A percentile compares a stretch with the other conserved stretches of the same genome.
Evolutionary conservation across 2,329 filamentous ascomycete species (phyloP).

Genomic region (Penicillium sp.): DNA sequence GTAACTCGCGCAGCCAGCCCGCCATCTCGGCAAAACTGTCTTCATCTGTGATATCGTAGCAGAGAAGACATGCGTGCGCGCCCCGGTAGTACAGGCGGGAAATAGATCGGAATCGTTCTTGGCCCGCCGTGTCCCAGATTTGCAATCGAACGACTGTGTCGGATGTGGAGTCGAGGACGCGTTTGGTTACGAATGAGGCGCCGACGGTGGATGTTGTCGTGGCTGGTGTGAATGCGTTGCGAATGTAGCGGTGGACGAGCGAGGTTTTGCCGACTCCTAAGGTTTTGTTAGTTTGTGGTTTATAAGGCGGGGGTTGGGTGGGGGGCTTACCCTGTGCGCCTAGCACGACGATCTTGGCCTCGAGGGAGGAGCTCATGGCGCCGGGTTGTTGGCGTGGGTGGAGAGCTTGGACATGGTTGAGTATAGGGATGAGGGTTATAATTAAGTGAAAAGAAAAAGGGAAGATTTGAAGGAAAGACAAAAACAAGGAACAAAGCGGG

Average conservation of each 20-base stretch:
- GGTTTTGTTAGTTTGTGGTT: neutral
- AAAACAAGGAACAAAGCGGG: conserved; percentile 10
- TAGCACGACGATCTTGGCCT: conserved; percentile 52
- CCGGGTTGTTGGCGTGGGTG: conserved; percentile 26
- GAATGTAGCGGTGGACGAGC: conserved; percentile 49
- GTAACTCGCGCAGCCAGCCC: conserved; percentile 79
- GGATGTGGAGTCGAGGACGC: conserved; percentile 74
- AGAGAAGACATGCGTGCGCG: conserved; percentile 87
- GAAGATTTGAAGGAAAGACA: neutral
- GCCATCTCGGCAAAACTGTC: conserved; percentile 88
- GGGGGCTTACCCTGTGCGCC: conserved; percentile 45
- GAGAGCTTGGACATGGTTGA: conserved; percentile 19
- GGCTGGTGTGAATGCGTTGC: conserved; percentile 43
- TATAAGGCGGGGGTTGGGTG: neutral
- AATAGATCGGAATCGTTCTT: conserved; percentile 92
- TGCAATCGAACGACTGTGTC: conserved; percentile 86
- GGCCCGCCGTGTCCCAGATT: conserved; percentile 94
- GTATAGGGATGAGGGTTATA: neutral
- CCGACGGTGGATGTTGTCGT: conserved; percentile 63
- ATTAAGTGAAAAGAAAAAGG: neutral
- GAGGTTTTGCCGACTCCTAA: conserved; percentile 52
- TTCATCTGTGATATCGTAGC: conserved; percentile 88
- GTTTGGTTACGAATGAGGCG: conserved; percentile 74
- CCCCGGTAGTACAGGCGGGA: conserved; percentile 94
- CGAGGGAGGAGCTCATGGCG: conserved; percentile 47